Conservation (phyloP, 2,329 filamentous ascomycete species). For the Davidsoniella virescens region DNA sequence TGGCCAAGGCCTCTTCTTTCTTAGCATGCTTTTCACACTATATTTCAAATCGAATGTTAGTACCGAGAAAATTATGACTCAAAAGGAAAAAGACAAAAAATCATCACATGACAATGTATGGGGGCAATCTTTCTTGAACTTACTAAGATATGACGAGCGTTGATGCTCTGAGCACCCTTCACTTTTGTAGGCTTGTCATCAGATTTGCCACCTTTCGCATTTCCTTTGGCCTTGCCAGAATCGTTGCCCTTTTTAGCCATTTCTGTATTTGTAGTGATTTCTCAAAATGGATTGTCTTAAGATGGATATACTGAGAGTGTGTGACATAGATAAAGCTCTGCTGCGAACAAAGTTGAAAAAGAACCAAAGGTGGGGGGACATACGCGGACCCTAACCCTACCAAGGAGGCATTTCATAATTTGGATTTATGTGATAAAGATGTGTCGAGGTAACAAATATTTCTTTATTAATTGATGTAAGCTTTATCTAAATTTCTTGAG, state of each 20-base stretch:
- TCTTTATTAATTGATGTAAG: no score
- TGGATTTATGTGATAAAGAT: no score
- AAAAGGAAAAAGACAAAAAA: background rate
- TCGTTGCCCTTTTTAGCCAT: constrained; percentile 12
- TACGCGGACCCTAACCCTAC: background rate
- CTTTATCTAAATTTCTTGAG: no score
- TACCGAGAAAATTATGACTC: background rate
- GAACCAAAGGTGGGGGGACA: background rate
- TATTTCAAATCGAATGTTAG: background rate
- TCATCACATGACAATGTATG: background rate
- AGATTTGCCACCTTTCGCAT: constrained; percentile 22
- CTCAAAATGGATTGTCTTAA: background rate
- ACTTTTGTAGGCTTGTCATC: constrained; percentile 26
- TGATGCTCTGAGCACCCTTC: constrained; percentile 52
- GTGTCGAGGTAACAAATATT: no score
- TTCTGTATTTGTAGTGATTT: background rate
- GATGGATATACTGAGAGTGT: background rate
- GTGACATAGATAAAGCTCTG: no score
- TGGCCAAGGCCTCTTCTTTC: constrained; percentile 58
- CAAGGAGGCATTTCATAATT: no score
- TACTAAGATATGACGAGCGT: constrained; percentile 56
- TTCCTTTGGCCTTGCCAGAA: constrained; percentile 17
- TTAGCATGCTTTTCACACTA: constrained; percentile 61
- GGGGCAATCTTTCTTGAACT: background rate
- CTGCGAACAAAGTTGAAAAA: background rate